Conservation (phyloP, 371 early-diverging fungal species). For the Mucor ambiguus region DNA sequence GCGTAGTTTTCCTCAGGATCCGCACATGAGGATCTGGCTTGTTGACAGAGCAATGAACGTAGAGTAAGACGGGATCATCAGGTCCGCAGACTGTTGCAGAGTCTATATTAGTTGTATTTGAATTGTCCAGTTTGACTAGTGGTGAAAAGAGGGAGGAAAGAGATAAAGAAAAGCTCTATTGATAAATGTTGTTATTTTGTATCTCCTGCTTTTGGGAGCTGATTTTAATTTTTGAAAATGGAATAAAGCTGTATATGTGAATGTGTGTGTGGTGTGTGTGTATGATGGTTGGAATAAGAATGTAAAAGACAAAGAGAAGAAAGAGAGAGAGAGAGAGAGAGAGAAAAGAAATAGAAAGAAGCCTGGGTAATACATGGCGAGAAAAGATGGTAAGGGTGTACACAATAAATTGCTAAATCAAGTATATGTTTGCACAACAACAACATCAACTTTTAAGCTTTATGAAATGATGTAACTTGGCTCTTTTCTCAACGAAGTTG, state of each 20-base stretch:
- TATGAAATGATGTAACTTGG: not conserved
- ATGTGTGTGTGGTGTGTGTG: not conserved
- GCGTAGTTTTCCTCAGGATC: slow-evolving; percentile 40
- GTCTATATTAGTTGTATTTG: slow-evolving; percentile 15
- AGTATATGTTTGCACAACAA: not conserved
- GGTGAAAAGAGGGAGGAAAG: not conserved
- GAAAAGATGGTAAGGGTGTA: slow-evolving; percentile 1
- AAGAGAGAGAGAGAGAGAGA: not conserved
- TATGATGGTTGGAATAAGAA: not conserved
- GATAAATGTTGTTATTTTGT: not conserved
- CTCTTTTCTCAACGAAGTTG: not conserved
- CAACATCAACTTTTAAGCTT: slow-evolving; percentile 1
- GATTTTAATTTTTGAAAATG: not conserved
- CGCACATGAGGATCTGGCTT: slow-evolving; percentile 39
- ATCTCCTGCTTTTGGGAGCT: not conserved
- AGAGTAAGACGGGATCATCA: slow-evolving; percentile 38
- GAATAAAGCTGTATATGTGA: no score
- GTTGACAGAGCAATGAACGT: slow-evolving; percentile 35
- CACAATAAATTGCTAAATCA: not conserved
- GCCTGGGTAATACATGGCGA: not conserved
- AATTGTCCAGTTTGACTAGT: slow-evolving; percentile 20
- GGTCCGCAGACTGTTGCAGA: slow-evolving; percentile 26
- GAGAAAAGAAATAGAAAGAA: not conserved
- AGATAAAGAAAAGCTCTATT: slow-evolving; percentile 7
- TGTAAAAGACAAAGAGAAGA: not conserved